Percentiles rank a stretch among this genome's conserved stretches.
These are phyloP conservation scores for Circinella umbellata DNA, from an alignment of 371 early-diverging fungal species.

Conservation along the genomic window DNA sequence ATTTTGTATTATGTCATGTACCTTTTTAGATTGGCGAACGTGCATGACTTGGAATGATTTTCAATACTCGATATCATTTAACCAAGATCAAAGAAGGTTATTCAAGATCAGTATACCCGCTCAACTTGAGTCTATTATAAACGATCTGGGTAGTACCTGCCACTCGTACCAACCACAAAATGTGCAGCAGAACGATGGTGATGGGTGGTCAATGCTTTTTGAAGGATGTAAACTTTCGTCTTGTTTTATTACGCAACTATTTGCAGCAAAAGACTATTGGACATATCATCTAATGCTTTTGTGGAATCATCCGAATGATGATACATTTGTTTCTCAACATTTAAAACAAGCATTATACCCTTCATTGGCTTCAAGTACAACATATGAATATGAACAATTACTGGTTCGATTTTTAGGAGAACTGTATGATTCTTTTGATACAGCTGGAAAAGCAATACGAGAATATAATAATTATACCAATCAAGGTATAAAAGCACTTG, in stretches of 20 bases:
- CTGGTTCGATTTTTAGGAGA: constrained; percentile 25
- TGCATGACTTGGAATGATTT: constrained; percentile 30
- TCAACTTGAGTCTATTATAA: neutral
- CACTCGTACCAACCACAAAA: neutral
- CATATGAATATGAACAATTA: constrained; percentile 24
- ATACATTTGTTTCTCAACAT: constrained; percentile 14
- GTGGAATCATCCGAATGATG: constrained; percentile 31
- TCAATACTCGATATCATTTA: neutral
- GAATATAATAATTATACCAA: constrained; percentile 19
- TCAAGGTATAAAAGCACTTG: constrained; percentile 10
- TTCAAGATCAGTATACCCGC: neutral
- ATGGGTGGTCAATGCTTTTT: constrained; percentile 27
- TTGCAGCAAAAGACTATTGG: constrained; percentile 29
- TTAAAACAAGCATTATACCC: constrained; percentile 29
- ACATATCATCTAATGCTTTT: constrained; percentile 25
- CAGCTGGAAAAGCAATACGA: constrained; percentile 10
- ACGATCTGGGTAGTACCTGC: constrained; percentile 5
- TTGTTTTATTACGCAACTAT: constrained; percentile 19
- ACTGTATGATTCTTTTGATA: constrained; percentile 21
- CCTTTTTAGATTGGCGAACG: constrained; percentile 25
- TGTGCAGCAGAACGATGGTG: neutral
- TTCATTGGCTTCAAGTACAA: constrained; percentile 15
- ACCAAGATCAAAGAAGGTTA: neutral
- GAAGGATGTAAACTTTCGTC: constrained; percentile 29
- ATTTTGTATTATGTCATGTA: neutral